Conservation (phyloP, 2,329 filamentous ascomycete genomes). For the Exophiala mesophila region DNA sequence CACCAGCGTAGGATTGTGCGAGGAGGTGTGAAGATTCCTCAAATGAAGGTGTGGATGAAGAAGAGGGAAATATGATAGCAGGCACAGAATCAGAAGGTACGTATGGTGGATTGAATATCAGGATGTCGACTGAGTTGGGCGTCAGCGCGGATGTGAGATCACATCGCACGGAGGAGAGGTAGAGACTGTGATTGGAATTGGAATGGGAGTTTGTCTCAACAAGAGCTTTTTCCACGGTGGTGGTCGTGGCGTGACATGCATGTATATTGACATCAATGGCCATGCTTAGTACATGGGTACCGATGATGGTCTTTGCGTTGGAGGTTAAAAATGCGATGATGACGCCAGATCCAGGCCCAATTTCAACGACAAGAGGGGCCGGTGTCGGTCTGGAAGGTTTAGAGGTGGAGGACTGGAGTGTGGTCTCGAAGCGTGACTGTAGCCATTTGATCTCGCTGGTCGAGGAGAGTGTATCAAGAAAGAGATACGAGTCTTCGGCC, state of each 20-base stretch:
- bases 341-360: conserved; percentile 88
- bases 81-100: conserved; percentile 80
- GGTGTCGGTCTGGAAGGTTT: background rate
- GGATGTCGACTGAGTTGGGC: conserved; percentile 63
- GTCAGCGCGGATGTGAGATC: conserved; percentile 65
- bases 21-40: conserved; percentile 80
- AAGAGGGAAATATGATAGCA: conserved; percentile 34
- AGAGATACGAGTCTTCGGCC: conserved; percentile 89
- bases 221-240: conserved; percentile 59
- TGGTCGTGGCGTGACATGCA: conserved; percentile 69
- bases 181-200: conserved; percentile 32
- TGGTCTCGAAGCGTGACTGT: conserved; percentile 52
- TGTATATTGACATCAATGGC: conserved; percentile 81
- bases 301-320: conserved; percentile 68
- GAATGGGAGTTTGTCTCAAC: conserved; percentile 25
- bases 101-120: conserved; percentile 96
- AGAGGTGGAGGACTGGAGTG: conserved; percentile 11
- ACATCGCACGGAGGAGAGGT: conserved; percentile 62
- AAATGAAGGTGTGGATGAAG: conserved; percentile 43
- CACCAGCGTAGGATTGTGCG: conserved; percentile 82
- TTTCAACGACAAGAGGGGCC: conserved; percentile 68
- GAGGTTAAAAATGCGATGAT: conserved; percentile 84
- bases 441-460: conserved; percentile 65
- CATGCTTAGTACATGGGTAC: conserved; percentile 62
- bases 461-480: conserved; percentile 85